Conservation (phyloP, 139 green algal genomes). For the Tetradesmus lagerheimii region DNA sequence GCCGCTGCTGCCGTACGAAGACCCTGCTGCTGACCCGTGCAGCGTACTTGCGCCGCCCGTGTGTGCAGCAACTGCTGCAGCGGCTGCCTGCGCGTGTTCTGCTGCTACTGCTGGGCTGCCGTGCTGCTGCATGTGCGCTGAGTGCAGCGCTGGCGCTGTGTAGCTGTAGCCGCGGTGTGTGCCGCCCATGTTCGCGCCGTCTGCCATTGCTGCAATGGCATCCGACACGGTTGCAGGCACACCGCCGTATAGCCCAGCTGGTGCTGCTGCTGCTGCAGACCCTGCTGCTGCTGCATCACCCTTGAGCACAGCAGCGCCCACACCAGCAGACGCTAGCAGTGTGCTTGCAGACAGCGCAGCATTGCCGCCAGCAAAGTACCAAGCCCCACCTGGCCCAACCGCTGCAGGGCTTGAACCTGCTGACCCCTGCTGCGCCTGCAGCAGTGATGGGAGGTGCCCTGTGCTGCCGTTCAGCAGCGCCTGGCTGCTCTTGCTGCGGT, state of each 20-base stretch:
- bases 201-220: constrained; percentile 39
- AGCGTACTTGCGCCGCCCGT: not conserved
- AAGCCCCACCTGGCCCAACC: not conserved
- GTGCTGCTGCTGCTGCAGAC: not conserved
- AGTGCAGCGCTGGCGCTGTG: constrained; percentile 21
- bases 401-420: not conserved
- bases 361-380: not conserved
- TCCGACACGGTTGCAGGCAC: constrained; percentile 23
- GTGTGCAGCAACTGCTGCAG: not conserved
- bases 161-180: constrained; percentile 37
- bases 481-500: not conserved
- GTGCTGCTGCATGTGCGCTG: constrained; percentile 34
- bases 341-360: not conserved
- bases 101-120: not conserved
- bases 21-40: not conserved
- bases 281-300: not conserved
- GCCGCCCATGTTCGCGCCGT: constrained; percentile 14
- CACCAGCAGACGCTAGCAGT: not conserved
- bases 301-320: not conserved
- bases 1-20: constrained; percentile 1
- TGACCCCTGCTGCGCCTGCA: constrained; percentile 32
- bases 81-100: not conserved
- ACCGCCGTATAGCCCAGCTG: not conserved
- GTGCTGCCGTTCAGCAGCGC: constrained; percentile 2
- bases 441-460: constrained; percentile 37